phyloP scores from a whole-genome alignment of 2,329 filamentous ascomycete species.

The Colletotrichum sp. region DNA sequence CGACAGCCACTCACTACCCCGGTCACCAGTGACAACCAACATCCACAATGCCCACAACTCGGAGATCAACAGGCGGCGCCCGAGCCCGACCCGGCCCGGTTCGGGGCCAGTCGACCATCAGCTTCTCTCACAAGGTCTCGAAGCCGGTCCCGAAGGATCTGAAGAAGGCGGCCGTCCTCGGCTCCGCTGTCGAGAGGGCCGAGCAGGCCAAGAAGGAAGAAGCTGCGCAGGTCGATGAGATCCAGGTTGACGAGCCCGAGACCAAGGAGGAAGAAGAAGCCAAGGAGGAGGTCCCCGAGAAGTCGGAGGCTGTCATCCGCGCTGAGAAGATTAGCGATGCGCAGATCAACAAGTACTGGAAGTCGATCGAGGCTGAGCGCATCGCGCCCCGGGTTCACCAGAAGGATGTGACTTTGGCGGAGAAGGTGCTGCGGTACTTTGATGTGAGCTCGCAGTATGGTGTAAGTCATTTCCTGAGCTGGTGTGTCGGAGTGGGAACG shows the following conservation, averaged over 20 bases:
- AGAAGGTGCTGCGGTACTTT: slow-evolving; percentile 91
- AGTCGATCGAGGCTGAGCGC: slow-evolving; percentile 70
- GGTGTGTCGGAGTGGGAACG: not conserved
- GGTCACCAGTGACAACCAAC: slow-evolving; percentile 5
- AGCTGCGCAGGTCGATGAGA: slow-evolving; percentile 24
- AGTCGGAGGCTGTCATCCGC: slow-evolving; percentile 55
- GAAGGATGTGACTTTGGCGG: slow-evolving; percentile 69
- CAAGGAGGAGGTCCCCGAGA: slow-evolving; percentile 39
- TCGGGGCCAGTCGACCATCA: slow-evolving; percentile 60
- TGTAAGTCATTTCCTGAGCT: slow-evolving; percentile 62
- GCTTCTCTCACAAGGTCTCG: slow-evolving; percentile 62
- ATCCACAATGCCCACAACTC: slow-evolving; percentile 51
- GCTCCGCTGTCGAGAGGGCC: slow-evolving; percentile 29
- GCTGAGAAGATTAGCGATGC: slow-evolving; percentile 70
- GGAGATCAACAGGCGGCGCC: slow-evolving; percentile 49
- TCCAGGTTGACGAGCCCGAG: slow-evolving; percentile 25
- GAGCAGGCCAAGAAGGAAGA: slow-evolving; percentile 21
- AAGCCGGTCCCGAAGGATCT: slow-evolving; percentile 53
- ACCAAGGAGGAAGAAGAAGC: slow-evolving; percentile 27
- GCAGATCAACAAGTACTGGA: slow-evolving; percentile 82
- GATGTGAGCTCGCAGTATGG: slow-evolving; percentile 92
- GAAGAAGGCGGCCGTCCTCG: slow-evolving; percentile 42
- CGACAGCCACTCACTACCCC: not conserved
- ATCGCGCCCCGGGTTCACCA: slow-evolving; percentile 79
- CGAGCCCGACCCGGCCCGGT: slow-evolving; percentile 37